Base-by-base conservation (phyloP, 345 rosid species). In the Salix arbutifolia region DNA sequence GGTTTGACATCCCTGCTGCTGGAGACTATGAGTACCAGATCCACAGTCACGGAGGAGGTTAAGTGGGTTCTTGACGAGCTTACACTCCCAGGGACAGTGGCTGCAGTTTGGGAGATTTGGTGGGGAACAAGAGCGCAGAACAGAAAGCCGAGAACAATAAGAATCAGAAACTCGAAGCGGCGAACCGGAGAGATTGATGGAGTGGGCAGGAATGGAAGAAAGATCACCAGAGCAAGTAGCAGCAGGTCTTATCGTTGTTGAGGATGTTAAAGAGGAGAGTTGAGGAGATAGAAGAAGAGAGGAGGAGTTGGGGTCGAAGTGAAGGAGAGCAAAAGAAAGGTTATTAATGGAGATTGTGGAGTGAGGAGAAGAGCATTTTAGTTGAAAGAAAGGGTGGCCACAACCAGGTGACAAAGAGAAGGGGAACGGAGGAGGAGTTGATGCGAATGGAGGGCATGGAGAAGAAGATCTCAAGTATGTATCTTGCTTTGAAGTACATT, bases 311-410 rank as follows among this genome's bases (percentile, higher is more conserved):
- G 81, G 86, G n/a, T 87, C 79, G 81, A 75, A 89, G 18, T 16
- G 79, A 56, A 88, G 86, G 75, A 92, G 79, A 67, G 91, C 68
- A 76, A 91, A 92, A 65, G 94, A 74, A 77, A 90, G 73, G 77
- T 86, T 83, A 80, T 91, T 89, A 48, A 94, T 84, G 80, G 93
- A 78, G 85, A 94, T 78, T 71, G 77, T 76, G 53, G 98, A 85
- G 85, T 74, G 83, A 31, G 97, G 89, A 13, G 86, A 78, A 11
- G 88, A 76, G 89, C 98, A 94, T 77, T 86, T 88, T 76, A 94
- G 80, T 61, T 80, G 87, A 84, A 94, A 94, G 33, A 82, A 77
- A 2, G 98, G 98, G 78, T 94, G 98, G 70, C 97, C 97, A 67
- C 92, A 88, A 18, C 97, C 97, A 0, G 91, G 85, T 4, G 90